Conservation (phyloP, 148 eudicot species). For the Chenopodium formosanum region DNA sequence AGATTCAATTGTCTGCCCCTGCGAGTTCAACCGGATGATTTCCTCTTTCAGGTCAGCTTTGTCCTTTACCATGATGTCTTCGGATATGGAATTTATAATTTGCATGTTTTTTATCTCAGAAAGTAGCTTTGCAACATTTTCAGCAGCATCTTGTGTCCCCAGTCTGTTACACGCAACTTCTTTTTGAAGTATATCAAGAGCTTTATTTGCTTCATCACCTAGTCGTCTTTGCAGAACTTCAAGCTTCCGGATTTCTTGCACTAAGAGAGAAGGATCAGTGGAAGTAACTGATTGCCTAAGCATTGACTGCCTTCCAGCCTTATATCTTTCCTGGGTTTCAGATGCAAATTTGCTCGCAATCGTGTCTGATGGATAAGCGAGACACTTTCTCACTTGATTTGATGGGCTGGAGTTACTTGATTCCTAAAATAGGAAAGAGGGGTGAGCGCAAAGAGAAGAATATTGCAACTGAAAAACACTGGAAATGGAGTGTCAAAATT, state of each 20-base stretch:
- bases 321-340: constrained; percentile 36
- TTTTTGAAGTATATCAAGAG: constrained; percentile 83
- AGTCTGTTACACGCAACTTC: constrained; percentile 74
- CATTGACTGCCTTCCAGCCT: constrained; percentile 40
- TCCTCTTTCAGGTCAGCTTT: constrained; percentile 79
- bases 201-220: constrained; percentile 95
- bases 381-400: constrained; percentile 65
- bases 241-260: constrained; percentile 81
- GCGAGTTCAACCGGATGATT: constrained; percentile 61
- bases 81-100: constrained; percentile 43
- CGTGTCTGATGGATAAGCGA: constrained; percentile 46
- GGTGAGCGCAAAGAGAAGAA: constrained; percentile 10
- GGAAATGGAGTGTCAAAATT: not conserved
- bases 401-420: constrained; percentile 49
- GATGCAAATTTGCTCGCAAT: constrained; percentile 27
- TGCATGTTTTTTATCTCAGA: constrained; percentile 77
- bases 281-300: constrained; percentile 67
- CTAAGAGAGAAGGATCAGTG: constrained; percentile 67
- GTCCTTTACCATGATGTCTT: constrained; percentile 48
- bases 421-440: constrained; percentile 40
- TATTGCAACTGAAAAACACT: not conserved
- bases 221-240: constrained; percentile 88
- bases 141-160: constrained; percentile 75
- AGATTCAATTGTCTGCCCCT: constrained; percentile 61
- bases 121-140: constrained; percentile 72